phyloP scores from a whole-genome alignment of 2,329 filamentous ascomycete genomes.

The Fusarium aywerte region DNA sequence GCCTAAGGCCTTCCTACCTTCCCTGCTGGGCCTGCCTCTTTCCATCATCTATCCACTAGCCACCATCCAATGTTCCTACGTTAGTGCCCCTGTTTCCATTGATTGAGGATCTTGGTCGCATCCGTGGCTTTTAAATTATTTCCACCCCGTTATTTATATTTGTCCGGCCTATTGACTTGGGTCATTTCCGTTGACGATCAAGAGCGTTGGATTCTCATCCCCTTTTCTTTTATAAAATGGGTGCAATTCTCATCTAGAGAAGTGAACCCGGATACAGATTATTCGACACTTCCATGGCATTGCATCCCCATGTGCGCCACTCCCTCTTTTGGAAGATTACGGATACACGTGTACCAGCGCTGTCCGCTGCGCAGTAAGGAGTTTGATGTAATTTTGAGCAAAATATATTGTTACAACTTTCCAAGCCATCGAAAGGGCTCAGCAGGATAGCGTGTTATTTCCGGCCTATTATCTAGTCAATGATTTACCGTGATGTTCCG shows the following conservation, averaged over 20 bases:
- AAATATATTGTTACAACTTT: not conserved
- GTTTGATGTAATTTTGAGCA: not conserved
- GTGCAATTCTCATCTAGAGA: too few species aligned
- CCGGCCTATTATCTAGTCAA: not conserved
- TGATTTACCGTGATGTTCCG: not conserved
- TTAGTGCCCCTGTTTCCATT: constrained; percentile 14
- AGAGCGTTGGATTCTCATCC: not conserved
- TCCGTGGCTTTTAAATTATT: constrained; percentile 24
- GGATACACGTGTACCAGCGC: constrained; percentile 8
- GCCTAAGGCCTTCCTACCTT: too few species aligned
- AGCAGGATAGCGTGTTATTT: not conserved
- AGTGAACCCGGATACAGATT: not conserved
- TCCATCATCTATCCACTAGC: constrained; percentile 1
- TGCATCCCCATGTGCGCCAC: constrained; percentile 24
- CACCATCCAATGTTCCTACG: constrained; percentile 17
- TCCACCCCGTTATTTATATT: not conserved
- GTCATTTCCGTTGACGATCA: constrained; percentile 9
- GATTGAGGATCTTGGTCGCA: constrained; percentile 3
- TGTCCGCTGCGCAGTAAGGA: not conserved
- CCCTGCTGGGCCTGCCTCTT: constrained; percentile 10
- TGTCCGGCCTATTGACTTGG: not conserved
- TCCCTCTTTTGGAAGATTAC: constrained; percentile 14
- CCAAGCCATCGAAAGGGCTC: not conserved
- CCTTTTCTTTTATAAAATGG: not conserved
- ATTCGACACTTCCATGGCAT: not conserved